These are phyloP conservation scores for Stagonosporopsis vannaccii DNA, from an alignment of 2,329 filamentous ascomycete genomes.

Conservation along the genomic window DNA sequence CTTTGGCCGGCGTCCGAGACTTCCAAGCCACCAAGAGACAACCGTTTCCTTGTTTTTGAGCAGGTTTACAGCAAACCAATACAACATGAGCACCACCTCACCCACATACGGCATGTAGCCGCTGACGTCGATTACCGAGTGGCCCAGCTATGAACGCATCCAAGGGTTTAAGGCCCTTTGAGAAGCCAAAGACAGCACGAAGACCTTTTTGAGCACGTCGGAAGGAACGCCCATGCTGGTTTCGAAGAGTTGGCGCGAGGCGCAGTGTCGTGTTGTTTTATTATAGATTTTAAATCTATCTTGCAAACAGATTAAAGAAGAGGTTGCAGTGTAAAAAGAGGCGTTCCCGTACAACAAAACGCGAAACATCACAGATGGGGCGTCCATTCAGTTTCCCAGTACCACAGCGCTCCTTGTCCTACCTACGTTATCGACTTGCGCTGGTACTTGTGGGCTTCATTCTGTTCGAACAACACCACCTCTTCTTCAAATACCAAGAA, in stretches of 20 bases:
- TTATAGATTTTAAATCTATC: not conserved
- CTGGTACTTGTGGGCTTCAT: constrained; percentile 23
- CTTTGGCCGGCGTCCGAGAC: not conserved
- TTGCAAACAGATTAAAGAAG: not conserved
- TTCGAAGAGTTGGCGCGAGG: not conserved
- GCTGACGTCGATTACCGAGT: not conserved
- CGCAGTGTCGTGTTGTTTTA: not conserved
- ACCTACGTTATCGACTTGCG: constrained; percentile 22
- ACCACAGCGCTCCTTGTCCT: constrained; percentile 9
- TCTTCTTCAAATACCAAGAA: constrained; percentile 27
- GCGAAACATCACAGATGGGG: not conserved
- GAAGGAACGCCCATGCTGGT: not conserved
- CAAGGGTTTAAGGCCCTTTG: not conserved
- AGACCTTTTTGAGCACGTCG: not conserved
- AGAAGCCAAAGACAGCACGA: not conserved
- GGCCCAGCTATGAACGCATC: not conserved
- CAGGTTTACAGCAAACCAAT: not conserved
- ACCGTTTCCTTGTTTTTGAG: not conserved
- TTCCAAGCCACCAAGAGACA: constrained; percentile 4
- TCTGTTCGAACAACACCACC: constrained; percentile 28
- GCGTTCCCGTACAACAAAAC: not conserved
- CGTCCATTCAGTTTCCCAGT: not conserved
- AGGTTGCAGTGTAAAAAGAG: not conserved
- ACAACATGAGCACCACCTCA: constrained; percentile 3
- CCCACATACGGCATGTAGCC: not conserved